phyloP scores from a whole-genome alignment of 148 eudicot species.

The Pharnaceum exiguum region DNA sequence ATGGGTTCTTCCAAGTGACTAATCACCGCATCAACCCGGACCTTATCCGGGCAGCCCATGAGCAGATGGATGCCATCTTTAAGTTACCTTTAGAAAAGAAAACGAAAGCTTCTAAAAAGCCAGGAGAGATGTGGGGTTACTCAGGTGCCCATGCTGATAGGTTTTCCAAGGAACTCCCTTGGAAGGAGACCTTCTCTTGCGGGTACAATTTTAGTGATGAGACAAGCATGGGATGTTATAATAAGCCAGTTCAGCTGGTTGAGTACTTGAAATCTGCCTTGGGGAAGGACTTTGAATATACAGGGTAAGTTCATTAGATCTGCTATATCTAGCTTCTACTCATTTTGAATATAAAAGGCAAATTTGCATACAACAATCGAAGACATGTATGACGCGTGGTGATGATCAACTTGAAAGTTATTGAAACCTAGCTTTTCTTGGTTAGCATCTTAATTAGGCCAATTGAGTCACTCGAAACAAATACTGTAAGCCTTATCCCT shows the following conservation, averaged over 20 bases:
- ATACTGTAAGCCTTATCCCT: no score
- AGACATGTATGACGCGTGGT: no score
- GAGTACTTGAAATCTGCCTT: constrained; percentile 25
- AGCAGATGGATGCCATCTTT: constrained; percentile 22
- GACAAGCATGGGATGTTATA: neutral
- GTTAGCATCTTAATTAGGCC: no score
- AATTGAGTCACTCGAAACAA: no score
- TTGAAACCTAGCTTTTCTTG: no score
- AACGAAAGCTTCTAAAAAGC: constrained; percentile 21
- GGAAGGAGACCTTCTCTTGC: constrained; percentile 44
- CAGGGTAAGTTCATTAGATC: constrained; percentile 21
- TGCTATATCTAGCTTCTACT: neutral
- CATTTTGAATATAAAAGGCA: neutral
- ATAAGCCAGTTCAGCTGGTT: constrained; percentile 14
- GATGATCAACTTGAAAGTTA: no score
- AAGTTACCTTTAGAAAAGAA: constrained; percentile 25
- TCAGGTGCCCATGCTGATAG: constrained; percentile 45
- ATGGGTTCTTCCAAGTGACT: constrained; percentile 43
- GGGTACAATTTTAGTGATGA: constrained; percentile 12
- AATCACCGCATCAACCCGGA: constrained; percentile 30
- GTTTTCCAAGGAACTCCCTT: constrained; percentile 26
- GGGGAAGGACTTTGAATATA: constrained; percentile 27
- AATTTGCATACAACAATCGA: no score
- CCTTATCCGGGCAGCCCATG: constrained; percentile 26
- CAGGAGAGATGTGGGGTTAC: constrained; percentile 37